A percentile compares a stretch with the other conserved stretches of the same genome.
Evolutionary conservation across 2,329 filamentous ascomycete species (phyloP).

Genomic region (Paraconiothyrium brasiliense): DNA sequence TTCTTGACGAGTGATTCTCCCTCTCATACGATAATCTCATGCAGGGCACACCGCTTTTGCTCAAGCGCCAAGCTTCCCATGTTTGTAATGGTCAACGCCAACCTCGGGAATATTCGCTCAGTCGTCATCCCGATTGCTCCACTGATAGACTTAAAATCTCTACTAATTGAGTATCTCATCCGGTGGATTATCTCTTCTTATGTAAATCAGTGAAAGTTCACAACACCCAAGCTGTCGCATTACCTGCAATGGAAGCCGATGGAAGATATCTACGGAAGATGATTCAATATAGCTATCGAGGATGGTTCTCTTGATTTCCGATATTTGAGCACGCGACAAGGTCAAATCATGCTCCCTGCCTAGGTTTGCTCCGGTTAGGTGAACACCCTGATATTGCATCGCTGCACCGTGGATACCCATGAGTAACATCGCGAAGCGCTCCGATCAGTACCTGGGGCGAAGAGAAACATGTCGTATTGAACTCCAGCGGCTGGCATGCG

Average conservation of each 20-base stretch:
- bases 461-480: not conserved
- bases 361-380: no score
- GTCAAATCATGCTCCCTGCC: no score
- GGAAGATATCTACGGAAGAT: no score
- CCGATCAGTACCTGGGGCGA: not conserved
- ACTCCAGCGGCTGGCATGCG: not conserved
- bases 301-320: no score
- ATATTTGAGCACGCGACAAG: no score
- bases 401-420: not conserved
- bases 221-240: no score
- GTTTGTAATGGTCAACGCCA: not conserved
- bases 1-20: conserved; percentile 12
- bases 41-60: conserved; percentile 14
- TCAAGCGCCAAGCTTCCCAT: not conserved
- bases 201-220: no score
- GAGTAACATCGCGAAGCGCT: not conserved
- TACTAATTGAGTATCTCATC: no score
- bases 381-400: no score
- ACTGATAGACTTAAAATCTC: not conserved
- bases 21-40: conserved; percentile 4
- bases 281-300: no score
- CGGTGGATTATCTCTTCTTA: no score
- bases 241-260: no score
- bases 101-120: not conserved
- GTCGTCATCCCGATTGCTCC: not conserved